Conservation (phyloP, 768 basidiomycete species). For the Hericium rajendrae region DNA sequence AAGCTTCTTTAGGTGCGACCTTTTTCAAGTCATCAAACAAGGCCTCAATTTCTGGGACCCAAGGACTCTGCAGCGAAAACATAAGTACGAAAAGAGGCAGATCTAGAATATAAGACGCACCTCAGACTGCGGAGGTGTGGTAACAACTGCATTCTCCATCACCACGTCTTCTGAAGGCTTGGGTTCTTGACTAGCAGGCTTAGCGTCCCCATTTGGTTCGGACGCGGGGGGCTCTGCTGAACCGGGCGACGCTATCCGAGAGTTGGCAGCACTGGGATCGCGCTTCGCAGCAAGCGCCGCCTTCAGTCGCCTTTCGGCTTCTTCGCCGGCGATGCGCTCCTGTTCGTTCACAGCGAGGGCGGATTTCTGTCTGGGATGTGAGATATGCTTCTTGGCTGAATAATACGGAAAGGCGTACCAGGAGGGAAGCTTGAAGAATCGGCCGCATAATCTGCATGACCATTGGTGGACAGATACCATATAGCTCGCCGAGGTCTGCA, state of each 20-base stretch:
- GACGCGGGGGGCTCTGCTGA: conserved; percentile 17
- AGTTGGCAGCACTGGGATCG: conserved; percentile 45
- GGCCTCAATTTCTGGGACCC: conserved; percentile 65
- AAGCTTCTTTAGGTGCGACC: conserved; percentile 57
- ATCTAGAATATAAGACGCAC: conserved; percentile 19
- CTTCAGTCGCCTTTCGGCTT: conserved; percentile 73
- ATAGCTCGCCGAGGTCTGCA: conserved; percentile 59
- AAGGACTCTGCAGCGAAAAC: conserved; percentile 43
- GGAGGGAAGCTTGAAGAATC: conserved; percentile 50
- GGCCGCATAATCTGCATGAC: conserved; percentile 94
- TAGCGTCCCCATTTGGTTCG: conserved; percentile 1
- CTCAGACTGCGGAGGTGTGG: conserved; percentile 23
- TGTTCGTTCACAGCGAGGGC: conserved; percentile 60
- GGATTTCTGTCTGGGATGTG: conserved; percentile 30
- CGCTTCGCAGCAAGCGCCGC: conserved; percentile 72
- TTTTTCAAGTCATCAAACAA: conserved; percentile 71
- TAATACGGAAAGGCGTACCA: conserved; percentile 33
- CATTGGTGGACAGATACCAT: conserved; percentile 75
- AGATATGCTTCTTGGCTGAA: neutral
- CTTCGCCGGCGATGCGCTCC: conserved; percentile 59
- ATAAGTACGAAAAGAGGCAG: conserved; percentile 2
- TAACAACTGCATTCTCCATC: conserved; percentile 44
- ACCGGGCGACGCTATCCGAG: conserved; percentile 58
- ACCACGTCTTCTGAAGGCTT: conserved; percentile 27
- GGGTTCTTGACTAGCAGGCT: conserved; percentile 1